Evolutionary conservation across 176 grass and related monocot species (phyloP).

Genomic region (Oryza rufipogon): DNA sequence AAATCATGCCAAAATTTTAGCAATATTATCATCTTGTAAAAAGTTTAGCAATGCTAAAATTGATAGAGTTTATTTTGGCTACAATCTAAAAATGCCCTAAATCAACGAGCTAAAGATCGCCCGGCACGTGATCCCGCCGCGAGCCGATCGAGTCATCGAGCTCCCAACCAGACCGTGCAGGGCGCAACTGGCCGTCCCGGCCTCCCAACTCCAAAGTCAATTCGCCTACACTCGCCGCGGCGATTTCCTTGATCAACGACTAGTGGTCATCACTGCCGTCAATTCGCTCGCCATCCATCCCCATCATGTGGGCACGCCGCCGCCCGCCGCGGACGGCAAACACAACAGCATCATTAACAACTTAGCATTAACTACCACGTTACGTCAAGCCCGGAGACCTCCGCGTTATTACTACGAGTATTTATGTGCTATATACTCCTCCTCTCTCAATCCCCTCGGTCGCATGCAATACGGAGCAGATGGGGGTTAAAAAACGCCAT

Average conservation of each 20-base stretch:
- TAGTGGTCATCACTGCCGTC: neutral
- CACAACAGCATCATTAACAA: neutral
- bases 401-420: neutral
- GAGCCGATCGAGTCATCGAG: too few relatives aligned
- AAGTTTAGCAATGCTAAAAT: too few relatives aligned
- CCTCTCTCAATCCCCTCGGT: too few relatives aligned
- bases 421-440: too few relatives aligned
- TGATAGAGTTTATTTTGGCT: too few relatives aligned
- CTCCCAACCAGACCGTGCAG: too few relatives aligned
- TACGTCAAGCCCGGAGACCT: neutral
- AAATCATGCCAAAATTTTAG: too few relatives aligned
- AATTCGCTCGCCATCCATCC: neutral
- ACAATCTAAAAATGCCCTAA: too few relatives aligned
- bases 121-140: too few relatives aligned
- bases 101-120: neutral
- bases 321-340: neutral
- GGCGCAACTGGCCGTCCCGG: too few relatives aligned
- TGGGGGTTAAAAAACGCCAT: neutral
- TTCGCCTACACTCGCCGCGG: neutral
- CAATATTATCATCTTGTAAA: too few relatives aligned
- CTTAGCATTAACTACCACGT: neutral
- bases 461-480: too few relatives aligned
- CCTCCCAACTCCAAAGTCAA: neutral
- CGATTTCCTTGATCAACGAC: neutral
- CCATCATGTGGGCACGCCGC: slow-evolving; percentile 1